Base-by-base conservation (phyloP, 371 early-diverging fungal species). In the Mortierella sp. region DNA sequence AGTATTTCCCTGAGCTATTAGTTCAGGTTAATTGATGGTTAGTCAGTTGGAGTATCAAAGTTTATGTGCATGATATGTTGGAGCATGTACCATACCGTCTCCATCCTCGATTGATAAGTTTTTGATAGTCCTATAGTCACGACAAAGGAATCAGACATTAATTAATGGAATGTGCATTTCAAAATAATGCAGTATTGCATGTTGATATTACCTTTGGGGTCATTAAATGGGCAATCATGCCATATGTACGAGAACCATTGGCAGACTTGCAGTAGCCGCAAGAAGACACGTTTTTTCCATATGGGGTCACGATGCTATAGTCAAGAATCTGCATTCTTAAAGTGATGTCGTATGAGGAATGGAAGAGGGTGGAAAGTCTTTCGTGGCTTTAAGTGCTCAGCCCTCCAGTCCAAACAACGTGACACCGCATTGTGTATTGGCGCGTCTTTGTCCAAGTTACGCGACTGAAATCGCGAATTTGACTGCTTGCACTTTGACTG, bases 81-180 rank as follows among this genome's bases (percentile, higher is more conserved):
- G 42, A 22, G 15, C 9, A 42, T 28, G 26, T 5, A 26, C 12
- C 19, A 31, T 83, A 88, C 90, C 92, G 83, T 72, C 93, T 83
- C 92, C 92, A 93, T 19, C 93, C 93, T 56, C 87, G 82, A 70
- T 93, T 85, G 34, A 93, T 86, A n/a, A 93, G 75, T 3, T 64
- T 63, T 86, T 91, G 91, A 61, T 93, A 93, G 61, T 90, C 89
- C 92, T 92, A 59, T 45, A 28, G 8, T 19, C 40, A 23, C 9
- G 17, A 42, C 15, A 31, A n/a, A 54, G 19, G 34, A 28, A 7
- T 12, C 23, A 28, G 29, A 26, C 8, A 17, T 62, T 10, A 49
- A n/a, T 19, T 15, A 6, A 47, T n/a, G 47, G 22, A 22, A 47
- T 3, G 19, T n/a, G 47, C 47, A 47, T 17, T 47, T 47, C n/a